Base-by-base conservation (phyloP, 176 grass and related monocot species). In the Alloteropsis semialata region DNA sequence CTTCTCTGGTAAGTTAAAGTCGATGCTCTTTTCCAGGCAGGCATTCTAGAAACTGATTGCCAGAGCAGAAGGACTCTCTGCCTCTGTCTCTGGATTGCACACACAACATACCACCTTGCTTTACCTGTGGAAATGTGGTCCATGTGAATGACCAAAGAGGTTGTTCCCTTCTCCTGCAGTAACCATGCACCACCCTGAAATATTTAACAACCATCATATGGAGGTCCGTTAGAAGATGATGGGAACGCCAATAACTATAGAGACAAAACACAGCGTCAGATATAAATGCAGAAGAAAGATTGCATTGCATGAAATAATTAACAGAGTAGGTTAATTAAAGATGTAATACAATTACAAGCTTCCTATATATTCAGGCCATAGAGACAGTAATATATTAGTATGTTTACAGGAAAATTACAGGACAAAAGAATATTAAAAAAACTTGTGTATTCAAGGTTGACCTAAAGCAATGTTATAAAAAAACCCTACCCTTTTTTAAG, bases 131-230 rank as follows among this genome's bases (percentile, higher is more conserved):
- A n/a, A n/a, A n/a, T n/a, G n/a, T n/a, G n/a, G n/a, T n/a, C n/a
- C n/a, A n/a, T n/a, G n/a, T 89, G 94, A 81, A 93, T 93, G 83
- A 85, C 84, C 94, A 93, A 84, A 97, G 65, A 63, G 93, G 65
- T 97, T 58, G 83, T 76, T 97, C 42, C 87, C 86, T 80, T 87
- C 89, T 89, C 53, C 88, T 56, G 89, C 86, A 1, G 56, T 75
- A 33, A 79, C 82, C 48, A 77, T 85, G 80, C 77, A 37, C 56
- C 74, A 82, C 51, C 62, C 70, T 77, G 91, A 87, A 71, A 86
- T 84, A 84, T 93, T 97, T 45, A 68, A 77, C 42, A 56, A 78
- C 58, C 72, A 84, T 85, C 89, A 92, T 61, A 15, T 88, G 72
- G 65, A 88, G 89, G 77, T 90, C 21, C 76, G 92, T 78, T 82